Evolutionary conservation across 2,329 filamentous ascomycete genomes (phyloP), one percentile per base, ranked within the genome.

Genomic region (Colletotrichum phormii): DNA sequence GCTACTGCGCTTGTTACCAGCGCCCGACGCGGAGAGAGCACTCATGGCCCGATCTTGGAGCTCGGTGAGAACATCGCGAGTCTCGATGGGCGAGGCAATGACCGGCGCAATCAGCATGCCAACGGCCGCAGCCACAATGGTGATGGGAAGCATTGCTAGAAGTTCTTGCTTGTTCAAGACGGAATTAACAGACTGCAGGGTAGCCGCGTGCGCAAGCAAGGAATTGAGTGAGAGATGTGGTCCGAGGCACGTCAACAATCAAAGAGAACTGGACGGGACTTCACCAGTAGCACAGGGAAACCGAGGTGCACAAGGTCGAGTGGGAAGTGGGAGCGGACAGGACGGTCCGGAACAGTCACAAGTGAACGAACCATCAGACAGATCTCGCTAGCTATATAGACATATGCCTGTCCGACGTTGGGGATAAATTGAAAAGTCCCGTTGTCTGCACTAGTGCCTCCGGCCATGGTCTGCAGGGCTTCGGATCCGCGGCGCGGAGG

Each of bases 361-460:
- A 9, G 18, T 51, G 29, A n/a, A 26, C 26, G 5, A 37, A 7
- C 15, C 4, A 13, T 11, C 29, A 53, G 53, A 22, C n/a, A 53
- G 22, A 24, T 37, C 57, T 62, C 57, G 35, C 37, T 62, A 57
- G 57, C 55, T 71, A 71, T 71, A 71, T 67, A 67, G 46, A 61
- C 22, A n/a, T 64, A 63, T 71, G 26, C 68, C 33, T 62, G 51
- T 59, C 58, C 18, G 64, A 57, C 51, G 64, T 68, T 59, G 64
- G 22, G 64, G 33, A 63, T 68, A 72, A 29, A 72, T 72, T 72
- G 63, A 68, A 68, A 51, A 57, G 15, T 13, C 29, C 51, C 22
- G 13, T 26, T 29, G 31, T 18, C 49, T 42, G 13, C 12, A 31
- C 37, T 53, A 72, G 51, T 60, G 69, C 24, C 51, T 42, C 58